These are phyloP conservation scores for Malassezia brasiliensis DNA, from an alignment of 1,284 basidiomycete species.

Conservation along the genomic window DNA sequence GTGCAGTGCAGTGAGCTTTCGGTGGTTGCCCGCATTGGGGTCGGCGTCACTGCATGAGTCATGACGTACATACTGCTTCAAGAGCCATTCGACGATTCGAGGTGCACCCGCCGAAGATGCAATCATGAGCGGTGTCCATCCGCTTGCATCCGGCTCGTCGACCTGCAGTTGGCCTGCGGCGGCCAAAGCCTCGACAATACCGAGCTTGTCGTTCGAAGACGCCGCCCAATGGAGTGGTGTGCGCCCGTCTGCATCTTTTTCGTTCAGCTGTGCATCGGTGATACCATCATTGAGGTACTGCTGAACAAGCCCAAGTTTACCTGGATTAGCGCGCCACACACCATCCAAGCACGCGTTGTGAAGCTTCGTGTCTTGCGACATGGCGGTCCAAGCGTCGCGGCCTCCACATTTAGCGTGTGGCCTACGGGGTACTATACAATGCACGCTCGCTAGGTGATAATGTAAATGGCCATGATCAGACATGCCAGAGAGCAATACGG, in stretches of 20 bases:
- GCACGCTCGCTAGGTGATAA: slow-evolving; percentile 4
- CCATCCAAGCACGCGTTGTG: slow-evolving; percentile 17
- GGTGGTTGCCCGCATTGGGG: slow-evolving; percentile 14
- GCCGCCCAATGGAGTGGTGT: slow-evolving; percentile 28
- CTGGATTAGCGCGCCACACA: slow-evolving; percentile 1
- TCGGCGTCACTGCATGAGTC: slow-evolving; percentile 19
- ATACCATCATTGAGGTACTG: slow-evolving; percentile 3
- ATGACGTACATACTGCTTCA: slow-evolving; percentile 8
- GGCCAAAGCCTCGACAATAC: slow-evolving; percentile 10
- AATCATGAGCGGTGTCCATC: slow-evolving; percentile 29
- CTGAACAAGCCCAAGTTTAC: slow-evolving; percentile 1
- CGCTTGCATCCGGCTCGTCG: slow-evolving; percentile 11
- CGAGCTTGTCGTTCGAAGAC: slow-evolving; percentile 8
- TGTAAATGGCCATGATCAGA: slow-evolving; percentile 42
- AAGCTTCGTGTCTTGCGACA: slow-evolving; percentile 12
- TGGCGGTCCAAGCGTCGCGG: not conserved
- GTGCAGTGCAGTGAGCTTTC: slow-evolving; percentile 23
- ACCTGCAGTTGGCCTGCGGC: slow-evolving; percentile 7
- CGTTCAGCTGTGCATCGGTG: slow-evolving; percentile 2
- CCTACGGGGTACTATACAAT: slow-evolving; percentile 1
- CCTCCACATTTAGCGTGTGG: slow-evolving; percentile 2
- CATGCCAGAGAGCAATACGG: slow-evolving; percentile 46
- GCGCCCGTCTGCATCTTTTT: slow-evolving; percentile 20
- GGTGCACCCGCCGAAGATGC: slow-evolving; percentile 21
- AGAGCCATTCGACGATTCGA: slow-evolving; percentile 13